phyloP scores from a whole-genome alignment of 2,329 filamentous ascomycete genomes.

The Ophiostoma sp. region DNA sequence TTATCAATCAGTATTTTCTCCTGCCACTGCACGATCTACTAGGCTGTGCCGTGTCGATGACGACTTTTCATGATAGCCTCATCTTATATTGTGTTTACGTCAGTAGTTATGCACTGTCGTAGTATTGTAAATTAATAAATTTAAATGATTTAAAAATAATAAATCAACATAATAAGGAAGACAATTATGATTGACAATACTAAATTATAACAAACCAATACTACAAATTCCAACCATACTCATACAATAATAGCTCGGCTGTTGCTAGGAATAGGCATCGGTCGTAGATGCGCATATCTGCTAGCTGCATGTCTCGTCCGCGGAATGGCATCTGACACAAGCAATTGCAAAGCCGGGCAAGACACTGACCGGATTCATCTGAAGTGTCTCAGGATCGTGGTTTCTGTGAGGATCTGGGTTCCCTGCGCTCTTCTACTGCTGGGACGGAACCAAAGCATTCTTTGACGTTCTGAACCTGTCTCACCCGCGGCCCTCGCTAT shows the following conservation, averaged over 20 bases:
- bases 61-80: too few species aligned
- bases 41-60: background rate
- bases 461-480: background rate
- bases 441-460: background rate
- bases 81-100: too few species aligned
- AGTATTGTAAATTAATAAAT: too few species aligned
- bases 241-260: background rate
- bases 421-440: background rate
- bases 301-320: background rate
- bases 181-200: too few species aligned
- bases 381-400: background rate
- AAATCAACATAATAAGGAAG: too few species aligned
- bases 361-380: background rate
- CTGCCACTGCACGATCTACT: background rate
- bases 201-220: too few species aligned
- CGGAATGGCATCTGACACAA: conserved; percentile 3
- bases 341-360: background rate
- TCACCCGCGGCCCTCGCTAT: background rate
- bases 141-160: too few species aligned
- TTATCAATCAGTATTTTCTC: background rate
- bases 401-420: background rate
- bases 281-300: background rate
- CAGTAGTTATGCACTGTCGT: too few species aligned
- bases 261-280: background rate
- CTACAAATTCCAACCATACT: too few species aligned